A percentile compares a stretch with the other conserved stretches of the same genome.
These are phyloP conservation scores for Trichoderma oligosporum DNA, from an alignment of 2,329 filamentous ascomycete species.

Conservation along the genomic window DNA sequence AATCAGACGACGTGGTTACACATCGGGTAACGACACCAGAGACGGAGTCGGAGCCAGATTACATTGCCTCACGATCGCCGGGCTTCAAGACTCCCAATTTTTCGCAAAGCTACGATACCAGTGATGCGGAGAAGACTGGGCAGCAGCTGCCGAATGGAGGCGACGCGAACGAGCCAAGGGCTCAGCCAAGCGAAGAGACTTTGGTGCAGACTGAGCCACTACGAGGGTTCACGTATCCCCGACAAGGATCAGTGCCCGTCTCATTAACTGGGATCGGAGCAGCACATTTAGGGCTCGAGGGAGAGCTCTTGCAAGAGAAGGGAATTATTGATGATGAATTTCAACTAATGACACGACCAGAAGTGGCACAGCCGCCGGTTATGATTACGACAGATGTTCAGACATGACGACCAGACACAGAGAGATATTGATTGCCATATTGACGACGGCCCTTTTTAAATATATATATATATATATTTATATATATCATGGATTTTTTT, in stretches of 20 bases:
- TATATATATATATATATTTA: neutral
- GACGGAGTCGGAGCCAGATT: constrained; percentile 17
- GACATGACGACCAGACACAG: constrained; percentile 10
- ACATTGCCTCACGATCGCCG: constrained; percentile 12
- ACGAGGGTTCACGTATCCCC: constrained; percentile 1
- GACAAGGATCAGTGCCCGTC: constrained; percentile 20
- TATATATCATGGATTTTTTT: neutral
- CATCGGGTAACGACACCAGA: constrained; percentile 3
- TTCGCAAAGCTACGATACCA: neutral
- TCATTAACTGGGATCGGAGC: constrained; percentile 29
- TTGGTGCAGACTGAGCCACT: neutral
- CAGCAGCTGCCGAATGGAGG: neutral
- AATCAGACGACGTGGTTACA: neutral
- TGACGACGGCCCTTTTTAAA: neutral
- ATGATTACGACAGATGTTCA: constrained; percentile 24
- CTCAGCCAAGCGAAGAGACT: neutral
- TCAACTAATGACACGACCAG: constrained; percentile 19
- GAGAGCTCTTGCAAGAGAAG: constrained; percentile 22
- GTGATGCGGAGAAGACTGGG: neutral
- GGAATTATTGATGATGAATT: constrained; percentile 22
- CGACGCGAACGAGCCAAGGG: neutral
- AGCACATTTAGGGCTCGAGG: constrained; percentile 24
- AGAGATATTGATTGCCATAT: neutral
- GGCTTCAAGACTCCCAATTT: constrained; percentile 6
- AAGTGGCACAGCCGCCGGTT: constrained; percentile 20